Percentiles rank a stretch among this genome's conserved stretches.
These are phyloP conservation scores for Paragyromitra xinjiangensis DNA, from an alignment of 495 filamentous ascomycete species.

Conservation along the genomic window DNA sequence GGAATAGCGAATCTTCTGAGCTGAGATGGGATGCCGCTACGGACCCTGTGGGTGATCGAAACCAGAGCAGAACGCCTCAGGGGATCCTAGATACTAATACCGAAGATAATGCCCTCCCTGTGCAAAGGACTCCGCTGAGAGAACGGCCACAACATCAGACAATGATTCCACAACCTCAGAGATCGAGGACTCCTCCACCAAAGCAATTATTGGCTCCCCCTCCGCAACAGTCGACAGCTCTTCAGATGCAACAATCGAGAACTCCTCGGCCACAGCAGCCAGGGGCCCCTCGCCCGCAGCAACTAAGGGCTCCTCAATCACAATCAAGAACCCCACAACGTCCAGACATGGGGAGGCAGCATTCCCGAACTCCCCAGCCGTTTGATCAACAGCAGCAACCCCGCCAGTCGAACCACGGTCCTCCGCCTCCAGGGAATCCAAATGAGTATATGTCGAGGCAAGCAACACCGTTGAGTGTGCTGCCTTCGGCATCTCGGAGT, in stretches of 20 bases:
- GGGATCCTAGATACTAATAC: background rate
- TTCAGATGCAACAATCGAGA: slow-evolving; percentile 5
- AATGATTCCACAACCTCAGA: slow-evolving; percentile 1
- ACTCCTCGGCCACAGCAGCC: slow-evolving; percentile 10
- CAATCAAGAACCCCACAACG: slow-evolving; percentile 10
- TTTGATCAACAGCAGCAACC: slow-evolving; percentile 2
- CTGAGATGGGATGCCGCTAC: background rate
- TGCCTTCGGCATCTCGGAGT: background rate
- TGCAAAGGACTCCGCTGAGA: background rate
- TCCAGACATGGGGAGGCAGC: background rate
- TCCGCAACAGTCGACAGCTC: background rate
- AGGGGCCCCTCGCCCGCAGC: background rate
- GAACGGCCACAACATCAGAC: background rate
- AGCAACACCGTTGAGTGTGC: background rate
- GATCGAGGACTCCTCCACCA: background rate
- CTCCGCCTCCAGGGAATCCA: slow-evolving; percentile 13
- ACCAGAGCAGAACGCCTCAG: background rate
- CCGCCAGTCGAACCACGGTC: background rate
- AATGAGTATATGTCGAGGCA: background rate
- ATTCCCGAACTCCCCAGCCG: background rate
- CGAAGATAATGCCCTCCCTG: background rate
- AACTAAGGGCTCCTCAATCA: background rate
- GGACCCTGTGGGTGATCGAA: background rate
- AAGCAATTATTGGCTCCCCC: background rate
- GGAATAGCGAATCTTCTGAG: background rate